phyloP scores from a whole-genome alignment of 2,329 filamentous ascomycete genomes.

The Alternaria sp. region DNA sequence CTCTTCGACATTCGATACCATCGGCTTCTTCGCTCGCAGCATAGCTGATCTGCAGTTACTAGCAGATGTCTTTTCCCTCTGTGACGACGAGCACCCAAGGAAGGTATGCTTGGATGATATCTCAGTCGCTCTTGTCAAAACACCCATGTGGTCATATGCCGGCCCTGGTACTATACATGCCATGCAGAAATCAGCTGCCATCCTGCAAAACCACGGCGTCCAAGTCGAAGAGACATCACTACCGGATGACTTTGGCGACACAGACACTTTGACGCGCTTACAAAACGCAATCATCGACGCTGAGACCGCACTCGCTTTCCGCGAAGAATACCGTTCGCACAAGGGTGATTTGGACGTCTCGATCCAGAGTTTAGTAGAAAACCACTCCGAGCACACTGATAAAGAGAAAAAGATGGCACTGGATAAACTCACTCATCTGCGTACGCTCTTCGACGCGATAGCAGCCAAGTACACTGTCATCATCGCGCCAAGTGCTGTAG shows the following conservation, averaged over 20 bases:
- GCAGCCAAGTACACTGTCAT: neutral
- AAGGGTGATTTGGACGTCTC: neutral
- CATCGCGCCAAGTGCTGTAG: neutral
- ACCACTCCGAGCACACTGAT: neutral
- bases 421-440: accelerated
- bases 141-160: neutral
- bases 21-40: neutral
- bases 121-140: neutral
- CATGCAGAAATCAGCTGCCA: neutral
- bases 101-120: neutral
- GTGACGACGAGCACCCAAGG: neutral
- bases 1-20: neutral
- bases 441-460: neutral
- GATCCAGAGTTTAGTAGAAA: neutral
- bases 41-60: neutral
- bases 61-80: neutral
- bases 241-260: neutral
- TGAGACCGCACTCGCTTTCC: neutral
- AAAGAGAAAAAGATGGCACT: accelerated
- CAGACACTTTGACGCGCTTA: neutral
- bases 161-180: neutral
- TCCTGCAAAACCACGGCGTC: neutral
- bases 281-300: neutral
- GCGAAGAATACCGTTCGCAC: neutral
- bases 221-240: neutral